Evolutionary conservation across 2,329 filamentous ascomycete genomes (phyloP).

Genomic region (Aspergillus texensis): DNA sequence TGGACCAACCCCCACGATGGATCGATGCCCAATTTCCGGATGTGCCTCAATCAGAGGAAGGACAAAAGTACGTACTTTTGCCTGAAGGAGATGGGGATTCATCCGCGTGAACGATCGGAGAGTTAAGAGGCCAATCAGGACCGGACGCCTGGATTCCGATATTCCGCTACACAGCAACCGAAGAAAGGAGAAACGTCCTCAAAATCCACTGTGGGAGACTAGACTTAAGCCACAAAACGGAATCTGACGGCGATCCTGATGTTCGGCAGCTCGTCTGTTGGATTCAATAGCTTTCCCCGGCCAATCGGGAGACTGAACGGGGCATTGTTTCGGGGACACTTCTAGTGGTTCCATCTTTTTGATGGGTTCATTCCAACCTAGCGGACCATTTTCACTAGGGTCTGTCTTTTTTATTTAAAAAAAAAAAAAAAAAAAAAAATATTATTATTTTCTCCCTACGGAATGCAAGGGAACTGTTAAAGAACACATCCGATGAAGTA

Average conservation of each 20-base stretch:
- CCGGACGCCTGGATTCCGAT: background rate
- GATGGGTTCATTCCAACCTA: constrained; percentile 5
- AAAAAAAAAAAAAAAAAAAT: background rate
- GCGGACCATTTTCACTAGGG: background rate
- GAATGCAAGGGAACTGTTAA: constrained; percentile 1
- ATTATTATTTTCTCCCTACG: background rate
- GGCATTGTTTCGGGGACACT: background rate
- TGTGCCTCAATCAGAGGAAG: background rate
- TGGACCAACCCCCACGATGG: background rate
- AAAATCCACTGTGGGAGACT: background rate
- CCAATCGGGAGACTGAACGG: constrained; percentile 3
- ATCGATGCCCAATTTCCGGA: constrained; percentile 1
- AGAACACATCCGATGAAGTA: background rate
- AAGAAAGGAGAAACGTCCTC: background rate
- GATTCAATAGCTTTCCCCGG: background rate
- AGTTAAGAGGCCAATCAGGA: background rate
- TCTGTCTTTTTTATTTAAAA: background rate
- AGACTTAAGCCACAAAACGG: background rate
- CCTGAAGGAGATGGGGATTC: background rate
- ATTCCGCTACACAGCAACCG: constrained; percentile 1
- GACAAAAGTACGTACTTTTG: constrained; percentile 5
- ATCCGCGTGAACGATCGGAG: constrained; percentile 2
- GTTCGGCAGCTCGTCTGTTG: constrained; percentile 1
- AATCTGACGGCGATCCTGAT: background rate
- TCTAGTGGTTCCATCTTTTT: background rate